Evolutionary conservation across 2,329 filamentous ascomycete species (phyloP).

Genomic region (Cryphonectria parasitica): DNA sequence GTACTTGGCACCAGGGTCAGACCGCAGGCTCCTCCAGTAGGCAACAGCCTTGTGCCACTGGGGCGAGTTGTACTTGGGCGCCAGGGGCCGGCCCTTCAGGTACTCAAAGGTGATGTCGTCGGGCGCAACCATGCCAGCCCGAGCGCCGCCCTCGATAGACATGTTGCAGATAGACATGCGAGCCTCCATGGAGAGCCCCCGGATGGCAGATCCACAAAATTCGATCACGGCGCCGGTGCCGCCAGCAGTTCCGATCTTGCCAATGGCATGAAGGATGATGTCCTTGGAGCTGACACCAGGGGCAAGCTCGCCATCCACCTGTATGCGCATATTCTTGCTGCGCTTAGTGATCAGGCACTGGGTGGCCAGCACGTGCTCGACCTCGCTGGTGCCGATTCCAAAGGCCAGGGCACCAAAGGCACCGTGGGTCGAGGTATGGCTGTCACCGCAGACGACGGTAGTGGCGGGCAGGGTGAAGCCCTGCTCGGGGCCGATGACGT

Average conservation of each 20-base stretch:
- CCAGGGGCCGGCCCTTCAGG: constrained; percentile 86
- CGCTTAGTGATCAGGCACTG: constrained; percentile 93
- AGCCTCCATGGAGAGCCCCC: constrained; percentile 89
- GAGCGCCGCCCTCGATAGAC: constrained; percentile 94
- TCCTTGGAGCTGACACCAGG: constrained; percentile 97
- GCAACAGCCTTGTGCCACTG: constrained; percentile 88
- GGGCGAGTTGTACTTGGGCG: constrained; percentile 79
- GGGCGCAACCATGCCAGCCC: constrained; percentile 95
- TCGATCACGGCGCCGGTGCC: constrained; percentile 95
- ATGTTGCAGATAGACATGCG: constrained; percentile 99
- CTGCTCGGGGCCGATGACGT: constrained; percentile 97
- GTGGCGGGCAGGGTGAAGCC: constrained; percentile 97
- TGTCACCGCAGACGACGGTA: constrained; percentile 96
- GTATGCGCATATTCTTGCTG: constrained; percentile 98
- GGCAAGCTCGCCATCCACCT: constrained; percentile 87
- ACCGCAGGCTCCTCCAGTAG: constrained; percentile 87
- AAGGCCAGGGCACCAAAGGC: constrained; percentile 94
- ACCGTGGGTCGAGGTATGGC: constrained; percentile 96
- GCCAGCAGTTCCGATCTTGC: constrained; percentile 90
- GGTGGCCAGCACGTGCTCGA: constrained; percentile 96
- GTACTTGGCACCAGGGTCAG: constrained; percentile 86
- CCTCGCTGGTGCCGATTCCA: constrained; percentile 96
- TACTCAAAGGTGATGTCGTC: constrained; percentile 95
- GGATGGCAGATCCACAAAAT: constrained; percentile 94
- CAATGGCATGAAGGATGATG: constrained; percentile 89